phyloP scores from a whole-genome alignment of 176 grass and related monocot species.

The Phyllostachys edulis region DNA sequence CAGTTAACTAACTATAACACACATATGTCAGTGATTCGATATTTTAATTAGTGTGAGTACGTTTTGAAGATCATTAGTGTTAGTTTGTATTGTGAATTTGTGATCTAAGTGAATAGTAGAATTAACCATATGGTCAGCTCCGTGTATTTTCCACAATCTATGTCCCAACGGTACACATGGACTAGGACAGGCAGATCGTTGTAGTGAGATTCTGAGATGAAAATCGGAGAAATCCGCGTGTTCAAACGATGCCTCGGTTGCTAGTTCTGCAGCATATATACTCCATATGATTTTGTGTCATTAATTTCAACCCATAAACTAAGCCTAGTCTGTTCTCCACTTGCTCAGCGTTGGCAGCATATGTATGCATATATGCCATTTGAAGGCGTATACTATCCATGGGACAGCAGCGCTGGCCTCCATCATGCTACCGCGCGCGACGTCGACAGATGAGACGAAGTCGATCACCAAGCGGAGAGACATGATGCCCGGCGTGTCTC shows the following conservation, averaged over 20 bases:
- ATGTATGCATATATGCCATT: not conserved
- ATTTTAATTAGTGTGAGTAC: not conserved
- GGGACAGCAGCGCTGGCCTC: not conserved
- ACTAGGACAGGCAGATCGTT: too few species aligned
- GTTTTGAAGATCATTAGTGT: too few species aligned
- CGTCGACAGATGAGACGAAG: slow-evolving; percentile 2
- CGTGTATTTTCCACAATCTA: too few species aligned
- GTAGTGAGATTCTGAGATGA: too few species aligned
- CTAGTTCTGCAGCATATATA: not conserved
- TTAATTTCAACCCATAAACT: too few species aligned
- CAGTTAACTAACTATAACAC: not conserved
- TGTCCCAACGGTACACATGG: too few species aligned
- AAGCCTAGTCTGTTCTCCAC: not conserved
- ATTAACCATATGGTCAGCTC: not conserved
- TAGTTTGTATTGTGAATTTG: too few species aligned
- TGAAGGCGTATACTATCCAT: not conserved
- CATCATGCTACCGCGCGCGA: not conserved
- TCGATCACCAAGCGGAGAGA: not conserved
- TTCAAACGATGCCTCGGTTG: not conserved
- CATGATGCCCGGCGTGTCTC: slow-evolving; percentile 27
- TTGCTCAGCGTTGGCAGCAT: not conserved
- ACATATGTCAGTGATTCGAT: too few species aligned
- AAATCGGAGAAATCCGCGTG: too few species aligned
- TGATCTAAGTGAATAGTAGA: not conserved
- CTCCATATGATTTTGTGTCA: not conserved